Conservation (phyloP, 768 basidiomycete species). For the Tulasnella sp. region DNA sequence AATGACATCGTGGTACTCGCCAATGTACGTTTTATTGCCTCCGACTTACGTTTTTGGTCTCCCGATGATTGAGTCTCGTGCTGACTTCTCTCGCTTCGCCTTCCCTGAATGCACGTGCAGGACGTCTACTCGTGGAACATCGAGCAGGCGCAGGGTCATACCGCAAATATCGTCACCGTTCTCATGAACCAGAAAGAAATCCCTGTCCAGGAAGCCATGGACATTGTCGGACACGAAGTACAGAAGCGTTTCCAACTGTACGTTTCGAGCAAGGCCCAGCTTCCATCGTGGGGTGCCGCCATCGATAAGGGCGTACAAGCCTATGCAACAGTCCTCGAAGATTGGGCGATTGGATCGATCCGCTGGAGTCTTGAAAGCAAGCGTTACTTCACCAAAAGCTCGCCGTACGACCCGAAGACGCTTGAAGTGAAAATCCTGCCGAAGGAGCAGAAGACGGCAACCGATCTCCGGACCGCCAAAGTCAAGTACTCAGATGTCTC, state of each 20-base stretch:
- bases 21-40: constrained; percentile 22
- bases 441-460: background rate
- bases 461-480: background rate
- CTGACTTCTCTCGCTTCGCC: background rate
- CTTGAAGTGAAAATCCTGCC: background rate
- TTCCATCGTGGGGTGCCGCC: constrained; percentile 6
- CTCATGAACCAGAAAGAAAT: constrained; percentile 9
- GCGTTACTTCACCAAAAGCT: constrained; percentile 20
- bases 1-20: constrained; percentile 25
- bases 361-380: constrained; percentile 19
- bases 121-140: constrained; percentile 52
- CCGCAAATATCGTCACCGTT: constrained; percentile 2
- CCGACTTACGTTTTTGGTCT: background rate
- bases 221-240: background rate
- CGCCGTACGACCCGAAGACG: background rate
- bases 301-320: constrained; percentile 4
- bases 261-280: background rate
- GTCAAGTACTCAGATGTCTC: background rate
- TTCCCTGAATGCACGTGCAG: constrained; percentile 30
- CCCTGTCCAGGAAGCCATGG: constrained; percentile 14
- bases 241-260: background rate
- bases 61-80: background rate
- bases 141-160: constrained; percentile 25
- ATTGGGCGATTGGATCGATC: constrained; percentile 8
- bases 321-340: constrained; percentile 6